Conservation (phyloP, 345 rosid genomes). For the Litchi chinensis region DNA sequence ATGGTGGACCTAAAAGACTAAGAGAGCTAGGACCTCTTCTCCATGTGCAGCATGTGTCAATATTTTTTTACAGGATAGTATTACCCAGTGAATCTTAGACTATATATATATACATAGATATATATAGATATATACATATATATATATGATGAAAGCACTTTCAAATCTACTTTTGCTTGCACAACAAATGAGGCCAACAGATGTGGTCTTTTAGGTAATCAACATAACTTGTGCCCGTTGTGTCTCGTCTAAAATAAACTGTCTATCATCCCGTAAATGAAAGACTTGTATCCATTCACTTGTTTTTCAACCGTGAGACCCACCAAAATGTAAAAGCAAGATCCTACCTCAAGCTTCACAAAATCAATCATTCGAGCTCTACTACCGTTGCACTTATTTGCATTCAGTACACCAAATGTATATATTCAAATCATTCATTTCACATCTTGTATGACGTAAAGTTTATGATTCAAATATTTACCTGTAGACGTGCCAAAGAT, state of each 20-base stretch:
- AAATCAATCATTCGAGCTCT: conserved; percentile 3
- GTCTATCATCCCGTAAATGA: conserved; percentile 15
- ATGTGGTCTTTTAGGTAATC: conserved; percentile 4
- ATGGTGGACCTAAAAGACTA: not conserved
- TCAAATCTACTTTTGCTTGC: conserved; percentile 9
- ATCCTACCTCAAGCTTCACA: not conserved
- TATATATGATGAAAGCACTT: not conserved
- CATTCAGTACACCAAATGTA: too few species aligned
- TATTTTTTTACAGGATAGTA: not conserved
- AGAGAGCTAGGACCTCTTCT: not conserved
- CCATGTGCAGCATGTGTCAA: conserved; percentile 11
- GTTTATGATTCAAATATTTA: not conserved
- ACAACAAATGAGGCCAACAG: conserved; percentile 6
- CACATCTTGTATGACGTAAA: not conserved
- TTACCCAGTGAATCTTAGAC: not conserved
- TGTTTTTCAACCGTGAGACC: conserved; percentile 9
- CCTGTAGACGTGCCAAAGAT: too few species aligned
- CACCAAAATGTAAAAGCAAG: not conserved
- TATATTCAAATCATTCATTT: not conserved
- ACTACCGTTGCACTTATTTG: not conserved
- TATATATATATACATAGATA: too few species aligned
- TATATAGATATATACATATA: too few species aligned
- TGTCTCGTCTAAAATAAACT: conserved; percentile 16
- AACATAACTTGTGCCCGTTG: conserved; percentile 13
- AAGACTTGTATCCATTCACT: conserved; percentile 16